Evolutionary conservation across 1,139 yeast species (phyloP).

Genomic region (Debaryomyces coudertii): DNA sequence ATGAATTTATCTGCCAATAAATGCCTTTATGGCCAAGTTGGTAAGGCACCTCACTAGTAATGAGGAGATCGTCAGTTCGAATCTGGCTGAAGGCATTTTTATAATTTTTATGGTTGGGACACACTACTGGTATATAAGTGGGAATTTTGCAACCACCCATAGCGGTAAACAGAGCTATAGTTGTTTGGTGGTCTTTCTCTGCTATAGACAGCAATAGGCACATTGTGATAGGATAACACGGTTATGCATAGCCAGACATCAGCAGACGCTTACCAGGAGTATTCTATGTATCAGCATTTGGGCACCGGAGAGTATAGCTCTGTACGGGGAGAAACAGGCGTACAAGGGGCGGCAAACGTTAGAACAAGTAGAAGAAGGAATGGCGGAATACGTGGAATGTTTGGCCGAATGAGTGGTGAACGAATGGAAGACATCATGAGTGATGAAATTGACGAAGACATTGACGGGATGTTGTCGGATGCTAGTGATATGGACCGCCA

Average conservation of each 20-base stretch:
- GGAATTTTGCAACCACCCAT: constrained; percentile 5
- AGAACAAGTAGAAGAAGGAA: too few species aligned
- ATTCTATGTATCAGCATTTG: constrained; percentile 1
- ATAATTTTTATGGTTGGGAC: constrained; percentile 18
- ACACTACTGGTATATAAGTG: neutral
- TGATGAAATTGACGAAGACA: neutral
- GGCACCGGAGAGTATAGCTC: neutral
- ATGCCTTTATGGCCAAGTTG: constrained; percentile 74
- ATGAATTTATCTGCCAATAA: too few species aligned
- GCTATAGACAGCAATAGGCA: neutral
- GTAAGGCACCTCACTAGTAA: constrained; percentile 92
- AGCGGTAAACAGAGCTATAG: constrained; percentile 4
- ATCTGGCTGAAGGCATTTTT: constrained; percentile 72
- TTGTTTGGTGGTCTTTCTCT: neutral
- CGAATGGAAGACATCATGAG: neutral
- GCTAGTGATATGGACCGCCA: neutral
- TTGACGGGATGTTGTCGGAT: neutral
- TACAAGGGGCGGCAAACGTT: neutral
- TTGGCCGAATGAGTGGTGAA: too few species aligned
- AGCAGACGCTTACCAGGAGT: constrained; percentile 2
- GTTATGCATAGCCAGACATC: neutral
- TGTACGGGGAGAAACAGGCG: neutral
- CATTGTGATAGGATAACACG: neutral
- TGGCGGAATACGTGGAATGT: too few species aligned
- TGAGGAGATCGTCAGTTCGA: constrained; percentile 89